These are phyloP conservation scores for Domatiomyces catenatus DNA, from an alignment of 2,329 filamentous ascomycete species.

Conservation along the genomic window DNA sequence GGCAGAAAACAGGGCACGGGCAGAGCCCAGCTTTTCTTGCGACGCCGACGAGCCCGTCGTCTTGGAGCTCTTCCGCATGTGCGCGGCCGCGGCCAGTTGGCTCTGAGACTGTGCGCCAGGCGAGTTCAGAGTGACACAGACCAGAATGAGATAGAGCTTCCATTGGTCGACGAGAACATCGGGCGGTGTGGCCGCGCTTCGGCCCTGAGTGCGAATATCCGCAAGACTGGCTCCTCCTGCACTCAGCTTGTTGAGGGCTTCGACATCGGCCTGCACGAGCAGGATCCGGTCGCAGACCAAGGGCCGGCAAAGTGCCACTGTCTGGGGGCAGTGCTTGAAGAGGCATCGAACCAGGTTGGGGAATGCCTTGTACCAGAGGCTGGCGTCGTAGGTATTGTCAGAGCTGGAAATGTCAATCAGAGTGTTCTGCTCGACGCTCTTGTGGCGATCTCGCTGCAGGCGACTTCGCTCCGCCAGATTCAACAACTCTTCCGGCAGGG, in stretches of 20 bases:
- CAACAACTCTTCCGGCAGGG: slow-evolving; percentile 79
- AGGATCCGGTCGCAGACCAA: slow-evolving; percentile 82
- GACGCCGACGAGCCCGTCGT: slow-evolving; percentile 27
- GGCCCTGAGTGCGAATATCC: slow-evolving; percentile 30
- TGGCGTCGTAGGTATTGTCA: slow-evolving; percentile 85
- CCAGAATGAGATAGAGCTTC: slow-evolving; percentile 95
- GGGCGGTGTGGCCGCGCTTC: slow-evolving; percentile 52
- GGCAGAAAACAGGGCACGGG: slow-evolving; percentile 75
- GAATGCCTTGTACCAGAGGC: slow-evolving; percentile 95
- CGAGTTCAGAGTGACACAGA: slow-evolving; percentile 85
- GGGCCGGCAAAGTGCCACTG: slow-evolving; percentile 77
- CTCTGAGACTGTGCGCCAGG: slow-evolving; percentile 49
- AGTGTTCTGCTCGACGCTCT: slow-evolving; percentile 67
- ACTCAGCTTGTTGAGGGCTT: slow-evolving; percentile 58
- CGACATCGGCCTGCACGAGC: slow-evolving; percentile 81
- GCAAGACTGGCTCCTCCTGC: slow-evolving; percentile 25
- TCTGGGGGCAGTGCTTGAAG: slow-evolving; percentile 79
- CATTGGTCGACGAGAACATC: slow-evolving; percentile 90
- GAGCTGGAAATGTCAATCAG: slow-evolving; percentile 90
- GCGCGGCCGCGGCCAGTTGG: slow-evolving; percentile 50
- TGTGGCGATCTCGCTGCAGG: slow-evolving; percentile 75
- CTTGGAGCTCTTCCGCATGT: slow-evolving; percentile 67
- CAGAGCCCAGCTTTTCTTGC: slow-evolving; percentile 71
- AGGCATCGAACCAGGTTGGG: slow-evolving; percentile 85
- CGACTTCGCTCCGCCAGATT: slow-evolving; percentile 86